A percentile compares a stretch with the other conserved stretches of the same genome.
Conservation (phyloP, 306 rosid species). For the Lathyrus tuberosus region DNA sequence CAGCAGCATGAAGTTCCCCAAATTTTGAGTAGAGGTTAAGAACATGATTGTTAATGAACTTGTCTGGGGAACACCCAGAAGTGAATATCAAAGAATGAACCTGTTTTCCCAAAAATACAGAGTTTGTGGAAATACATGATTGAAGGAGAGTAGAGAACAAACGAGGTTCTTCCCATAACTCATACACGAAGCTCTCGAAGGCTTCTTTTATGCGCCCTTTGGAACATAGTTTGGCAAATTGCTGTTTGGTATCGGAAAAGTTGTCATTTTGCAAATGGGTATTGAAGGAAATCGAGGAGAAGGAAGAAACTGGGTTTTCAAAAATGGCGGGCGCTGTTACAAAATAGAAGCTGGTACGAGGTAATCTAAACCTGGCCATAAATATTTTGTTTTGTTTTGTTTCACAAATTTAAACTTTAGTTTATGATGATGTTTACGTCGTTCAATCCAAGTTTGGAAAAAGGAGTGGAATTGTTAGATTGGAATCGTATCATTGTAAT, state of each 20-base stretch:
- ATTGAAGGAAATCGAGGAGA: constrained; percentile 47
- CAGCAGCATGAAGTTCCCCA: constrained; percentile 52
- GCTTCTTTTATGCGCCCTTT: constrained; percentile 67
- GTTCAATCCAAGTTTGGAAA: no score
- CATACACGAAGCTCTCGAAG: constrained; percentile 47
- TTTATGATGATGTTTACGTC: no score
- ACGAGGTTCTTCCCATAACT: constrained; percentile 69
- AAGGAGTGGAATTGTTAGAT: no score
- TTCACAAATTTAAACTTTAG: no score
- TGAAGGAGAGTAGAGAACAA: constrained; percentile 72
- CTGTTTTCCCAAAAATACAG: constrained; percentile 63
- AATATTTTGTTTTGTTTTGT: no score
- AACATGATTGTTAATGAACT: constrained; percentile 78
- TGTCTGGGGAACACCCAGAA: constrained; percentile 73
- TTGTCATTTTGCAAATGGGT: constrained; percentile 33
- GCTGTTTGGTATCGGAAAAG: constrained; percentile 36
- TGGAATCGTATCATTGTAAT: no score
- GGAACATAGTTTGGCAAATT: constrained; percentile 54
- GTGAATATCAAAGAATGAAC: constrained; percentile 72
- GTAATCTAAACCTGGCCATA: constrained; percentile 53
- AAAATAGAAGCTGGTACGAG: constrained; percentile 37
- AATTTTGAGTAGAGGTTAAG: constrained; percentile 77
- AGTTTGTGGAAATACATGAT: constrained; percentile 62
- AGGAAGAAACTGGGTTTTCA: constrained; percentile 27
- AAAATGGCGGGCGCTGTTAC: constrained; percentile 32